phyloP scores from a whole-genome alignment of 495 filamentous ascomycete species.

The Xanthoparmelia taractica region DNA sequence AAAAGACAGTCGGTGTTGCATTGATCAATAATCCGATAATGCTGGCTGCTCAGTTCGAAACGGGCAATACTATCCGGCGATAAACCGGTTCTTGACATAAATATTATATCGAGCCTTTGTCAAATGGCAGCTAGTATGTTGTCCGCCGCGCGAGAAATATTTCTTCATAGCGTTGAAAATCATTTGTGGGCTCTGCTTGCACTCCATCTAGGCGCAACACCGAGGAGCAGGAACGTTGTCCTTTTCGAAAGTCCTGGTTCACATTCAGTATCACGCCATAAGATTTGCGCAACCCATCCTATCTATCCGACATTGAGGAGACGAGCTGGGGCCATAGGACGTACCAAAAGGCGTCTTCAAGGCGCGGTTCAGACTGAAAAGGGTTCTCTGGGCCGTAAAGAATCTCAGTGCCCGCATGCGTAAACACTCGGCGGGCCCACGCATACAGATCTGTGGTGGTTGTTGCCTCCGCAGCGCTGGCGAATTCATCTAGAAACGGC shows the following conservation, averaged over 20 bases:
- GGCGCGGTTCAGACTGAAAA: slow-evolving; percentile 21
- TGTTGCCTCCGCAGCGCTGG: slow-evolving; percentile 2
- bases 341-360: slow-evolving; percentile 37
- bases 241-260: slow-evolving; percentile 38
- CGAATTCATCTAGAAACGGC: not conserved
- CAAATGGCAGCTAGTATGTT: slow-evolving; percentile 14
- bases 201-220: slow-evolving; percentile 34
- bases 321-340: not conserved
- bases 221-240: slow-evolving; percentile 40
- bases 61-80: slow-evolving; percentile 4
- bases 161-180: slow-evolving; percentile 33
- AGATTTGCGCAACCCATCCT: not conserved
- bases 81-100: slow-evolving; percentile 16
- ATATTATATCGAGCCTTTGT: slow-evolving; percentile 13
- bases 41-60: slow-evolving; percentile 12
- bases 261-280: not conserved
- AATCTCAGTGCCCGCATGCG: slow-evolving; percentile 35
- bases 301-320: not conserved
- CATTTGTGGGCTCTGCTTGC: slow-evolving; percentile 36
- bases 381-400: slow-evolving; percentile 37
- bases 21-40: slow-evolving; percentile 17
- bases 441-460: slow-evolving; percentile 15
- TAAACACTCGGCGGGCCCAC: slow-evolving; percentile 40
- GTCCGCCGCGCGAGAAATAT: slow-evolving; percentile 27
- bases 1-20: slow-evolving; percentile 20